Base-by-base conservation (phyloP, 1,284 basidiomycete genomes). In the Caloboletus firmus region DNA sequence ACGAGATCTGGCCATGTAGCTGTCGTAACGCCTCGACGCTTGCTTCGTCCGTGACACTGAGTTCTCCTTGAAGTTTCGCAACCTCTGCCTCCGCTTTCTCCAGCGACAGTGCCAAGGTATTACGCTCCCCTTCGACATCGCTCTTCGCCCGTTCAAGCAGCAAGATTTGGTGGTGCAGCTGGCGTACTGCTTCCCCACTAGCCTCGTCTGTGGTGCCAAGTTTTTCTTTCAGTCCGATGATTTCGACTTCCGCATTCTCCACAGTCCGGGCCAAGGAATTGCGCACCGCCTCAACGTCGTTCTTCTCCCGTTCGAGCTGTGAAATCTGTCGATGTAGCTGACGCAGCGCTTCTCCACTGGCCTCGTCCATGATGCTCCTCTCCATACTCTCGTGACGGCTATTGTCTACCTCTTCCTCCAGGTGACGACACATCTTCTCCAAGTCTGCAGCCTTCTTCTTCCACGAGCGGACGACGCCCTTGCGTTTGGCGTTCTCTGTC, bases 311-410 rank as follows among this genome's bases (percentile, higher is more conserved):
- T 20, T 64, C 61, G 6, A 67, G 53, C 17, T 62, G 58, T 11
- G 63, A 56, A 17, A 65, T 61, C 26, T 59, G 62, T 24, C 76
- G 69, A 62, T 91, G 88, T 32, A 91, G 73, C 73, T 81, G 80
- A 28, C 81, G 74, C 56, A 91, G 62, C 1, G 87, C 87, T 62
- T 85, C 82, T 1, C 83, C 78, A 55, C 84, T 87, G 1, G 88
- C 88, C 60, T 87, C 87, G 61, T 91, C 89, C 83, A 89, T 87
- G 37, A 89, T 69, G 56, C 85, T 89, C 37, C 87, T 75, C 62
- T 89, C 88, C 70, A 83, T 71, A 62, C 80, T 85, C 61, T 85
- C 84, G 64, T 83, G 82, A 45, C 83, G 74, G 52, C 82, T 85
- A 4, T 76, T 73, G 45, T 90, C 87, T 17, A 87, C 81, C 62